Conservation (phyloP, 768 basidiomycete genomes). For the Atractiella rhizophila region DNA sequence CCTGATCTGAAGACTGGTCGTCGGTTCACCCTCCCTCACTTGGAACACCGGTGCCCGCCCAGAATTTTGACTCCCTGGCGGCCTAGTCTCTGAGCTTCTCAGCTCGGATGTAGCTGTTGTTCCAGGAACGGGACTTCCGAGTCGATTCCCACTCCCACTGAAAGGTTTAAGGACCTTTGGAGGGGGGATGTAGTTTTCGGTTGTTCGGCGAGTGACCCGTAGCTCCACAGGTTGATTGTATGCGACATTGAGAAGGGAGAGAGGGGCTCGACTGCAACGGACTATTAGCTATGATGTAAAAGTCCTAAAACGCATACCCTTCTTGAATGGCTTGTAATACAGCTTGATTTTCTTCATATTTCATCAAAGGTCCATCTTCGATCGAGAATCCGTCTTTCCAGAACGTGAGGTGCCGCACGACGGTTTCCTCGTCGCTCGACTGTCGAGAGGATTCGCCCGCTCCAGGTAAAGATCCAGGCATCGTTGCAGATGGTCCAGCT, state of each 20-base stretch:
- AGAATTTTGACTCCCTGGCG: no score
- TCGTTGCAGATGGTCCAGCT: conserved; percentile 9
- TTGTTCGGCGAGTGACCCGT: conserved; percentile 39
- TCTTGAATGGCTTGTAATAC: conserved; percentile 50
- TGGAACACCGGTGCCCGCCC: conserved; percentile 40
- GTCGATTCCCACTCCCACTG: conserved; percentile 46
- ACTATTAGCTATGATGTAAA: neutral
- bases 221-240: conserved; percentile 64
- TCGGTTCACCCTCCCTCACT: conserved; percentile 57
- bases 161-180: conserved; percentile 31
- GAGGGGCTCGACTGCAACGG: conserved; percentile 42
- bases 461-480: conserved; percentile 8
- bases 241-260: conserved; percentile 42
- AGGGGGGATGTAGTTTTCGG: conserved; percentile 43
- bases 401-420: conserved; percentile 53
- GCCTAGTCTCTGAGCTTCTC: no score
- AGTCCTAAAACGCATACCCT: conserved; percentile 30
- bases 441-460: neutral
- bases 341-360: conserved; percentile 51
- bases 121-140: conserved; percentile 49
- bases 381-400: conserved; percentile 85
- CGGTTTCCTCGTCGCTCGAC: conserved; percentile 29
- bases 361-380: conserved; percentile 61
- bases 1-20: conserved; percentile 70
- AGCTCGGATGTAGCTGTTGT: conserved; percentile 12